Evolutionary conservation across 2,329 filamentous ascomycete genomes (phyloP).

Genomic region (Exophiala alcalophila): DNA sequence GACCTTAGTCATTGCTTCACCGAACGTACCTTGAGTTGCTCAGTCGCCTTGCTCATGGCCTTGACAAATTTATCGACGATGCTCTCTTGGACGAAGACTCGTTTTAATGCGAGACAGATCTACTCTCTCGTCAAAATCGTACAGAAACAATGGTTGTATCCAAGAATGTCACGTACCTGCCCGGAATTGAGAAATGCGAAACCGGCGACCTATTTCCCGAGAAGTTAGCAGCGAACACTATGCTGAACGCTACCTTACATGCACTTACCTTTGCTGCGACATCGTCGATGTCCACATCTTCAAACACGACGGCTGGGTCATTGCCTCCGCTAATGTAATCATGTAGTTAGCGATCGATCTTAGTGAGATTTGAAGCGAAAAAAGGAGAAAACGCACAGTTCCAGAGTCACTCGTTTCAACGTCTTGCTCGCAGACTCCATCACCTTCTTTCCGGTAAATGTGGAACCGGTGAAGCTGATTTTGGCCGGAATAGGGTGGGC

Average conservation of each 20-base stretch:
- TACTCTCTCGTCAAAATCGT: too few species aligned
- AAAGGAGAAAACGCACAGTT: slow-evolving; percentile 41
- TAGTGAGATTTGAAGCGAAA: background rate
- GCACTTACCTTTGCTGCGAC: slow-evolving; percentile 42
- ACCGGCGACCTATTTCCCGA: slow-evolving; percentile 39
- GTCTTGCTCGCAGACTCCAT: slow-evolving; percentile 55
- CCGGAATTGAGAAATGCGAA: slow-evolving; percentile 58
- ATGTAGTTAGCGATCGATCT: background rate
- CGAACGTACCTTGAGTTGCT: slow-evolving; percentile 31
- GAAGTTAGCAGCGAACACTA: background rate
- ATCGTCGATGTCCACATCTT: slow-evolving; percentile 56
- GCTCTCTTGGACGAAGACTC: slow-evolving; percentile 56
- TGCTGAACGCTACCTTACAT: background rate
- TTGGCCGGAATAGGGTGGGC: slow-evolving; percentile 59
- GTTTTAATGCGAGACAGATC: slow-evolving; percentile 55
- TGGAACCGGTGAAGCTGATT: slow-evolving; percentile 63
- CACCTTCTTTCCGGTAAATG: slow-evolving; percentile 59
- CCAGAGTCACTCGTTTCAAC: slow-evolving; percentile 61
- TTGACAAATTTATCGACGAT: slow-evolving; percentile 52
- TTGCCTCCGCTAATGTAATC: slow-evolving; percentile 50
- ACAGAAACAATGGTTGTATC: too few species aligned
- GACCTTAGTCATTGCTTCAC: too few species aligned
- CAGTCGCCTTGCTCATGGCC: slow-evolving; percentile 44
- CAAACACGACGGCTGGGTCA: slow-evolving; percentile 57
- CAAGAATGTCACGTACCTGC: too few species aligned